These are phyloP conservation scores for Sporormia fimetaria DNA, from an alignment of 495 filamentous ascomycete genomes.

Conservation along the genomic window DNA sequence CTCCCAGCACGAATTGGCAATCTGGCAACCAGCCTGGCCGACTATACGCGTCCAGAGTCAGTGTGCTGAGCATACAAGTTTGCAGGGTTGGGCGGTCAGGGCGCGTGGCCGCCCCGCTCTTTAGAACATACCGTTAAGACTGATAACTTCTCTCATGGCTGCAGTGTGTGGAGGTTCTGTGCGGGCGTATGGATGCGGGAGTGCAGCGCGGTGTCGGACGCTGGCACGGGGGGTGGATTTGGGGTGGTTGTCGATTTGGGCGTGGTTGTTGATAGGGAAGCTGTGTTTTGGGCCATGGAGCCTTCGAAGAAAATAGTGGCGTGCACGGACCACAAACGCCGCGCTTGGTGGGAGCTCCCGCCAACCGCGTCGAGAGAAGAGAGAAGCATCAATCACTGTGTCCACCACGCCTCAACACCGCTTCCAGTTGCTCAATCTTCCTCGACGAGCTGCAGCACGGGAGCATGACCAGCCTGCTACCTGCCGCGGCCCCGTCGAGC, in stretches of 20 bases:
- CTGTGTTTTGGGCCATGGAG: no score
- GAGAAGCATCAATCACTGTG: no score
- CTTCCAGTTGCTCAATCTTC: slow-evolving; percentile 10
- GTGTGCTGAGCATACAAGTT: slow-evolving; percentile 11
- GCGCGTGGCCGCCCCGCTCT: slow-evolving; percentile 25
- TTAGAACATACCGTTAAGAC: slow-evolving; percentile 78
- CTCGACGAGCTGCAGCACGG: background rate
- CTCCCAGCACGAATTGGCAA: slow-evolving; percentile 99
- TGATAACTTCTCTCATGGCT: slow-evolving; percentile 95
- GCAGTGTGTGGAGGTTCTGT: slow-evolving; percentile 9
- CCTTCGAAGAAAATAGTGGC: no score
- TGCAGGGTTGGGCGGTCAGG: slow-evolving; percentile 26
- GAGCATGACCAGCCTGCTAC: slow-evolving; percentile 2
- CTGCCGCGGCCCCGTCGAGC: no score
- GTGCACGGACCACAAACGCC: no score
- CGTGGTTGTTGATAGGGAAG: slow-evolving; percentile 18
- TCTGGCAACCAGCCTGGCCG: slow-evolving; percentile 99
- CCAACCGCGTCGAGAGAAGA: no score
- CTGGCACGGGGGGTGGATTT: slow-evolving; percentile 23
- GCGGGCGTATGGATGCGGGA: slow-evolving; percentile 7
- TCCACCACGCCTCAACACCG: no score
- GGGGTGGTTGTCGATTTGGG: slow-evolving; percentile 27
- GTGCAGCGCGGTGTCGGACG: background rate
- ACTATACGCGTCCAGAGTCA: slow-evolving; percentile 49
- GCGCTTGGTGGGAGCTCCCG: no score